These are phyloP conservation scores for Lichenothelia convexa DNA, from an alignment of 495 filamentous ascomycete species.

Conservation along the genomic window DNA sequence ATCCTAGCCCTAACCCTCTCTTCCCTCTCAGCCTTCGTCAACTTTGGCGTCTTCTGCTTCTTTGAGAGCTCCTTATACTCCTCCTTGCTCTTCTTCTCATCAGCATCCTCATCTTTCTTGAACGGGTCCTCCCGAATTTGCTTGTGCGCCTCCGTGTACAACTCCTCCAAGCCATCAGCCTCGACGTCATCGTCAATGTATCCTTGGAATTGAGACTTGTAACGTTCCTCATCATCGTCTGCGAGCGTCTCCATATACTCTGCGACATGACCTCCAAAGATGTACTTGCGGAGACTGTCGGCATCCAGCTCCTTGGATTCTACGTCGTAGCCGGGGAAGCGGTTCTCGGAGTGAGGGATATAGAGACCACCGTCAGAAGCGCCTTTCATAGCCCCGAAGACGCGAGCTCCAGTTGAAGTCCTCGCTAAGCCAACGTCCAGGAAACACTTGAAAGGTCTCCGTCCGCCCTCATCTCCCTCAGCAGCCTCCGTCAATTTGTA, in stretches of 20 bases:
- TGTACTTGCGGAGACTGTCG: slow-evolving; percentile 96
- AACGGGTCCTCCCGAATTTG: slow-evolving; percentile 95
- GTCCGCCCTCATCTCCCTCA: slow-evolving; percentile 67
- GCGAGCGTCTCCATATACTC: slow-evolving; percentile 99
- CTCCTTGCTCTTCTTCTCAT: slow-evolving; percentile 78
- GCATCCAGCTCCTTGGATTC: slow-evolving; percentile 93
- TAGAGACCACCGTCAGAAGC: slow-evolving; percentile 94
- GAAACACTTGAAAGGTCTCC: slow-evolving; percentile 96
- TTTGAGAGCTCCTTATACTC: slow-evolving; percentile 90
- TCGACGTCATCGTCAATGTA: slow-evolving; percentile 95
- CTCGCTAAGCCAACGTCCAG: slow-evolving; percentile 93
- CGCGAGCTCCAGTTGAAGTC: slow-evolving; percentile 91
- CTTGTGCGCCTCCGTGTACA: slow-evolving; percentile 88
- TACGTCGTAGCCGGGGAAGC: slow-evolving; percentile 96
- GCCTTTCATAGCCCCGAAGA: slow-evolving; percentile 99
- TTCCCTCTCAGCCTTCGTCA: slow-evolving; percentile 60
- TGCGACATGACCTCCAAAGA: slow-evolving; percentile 91
- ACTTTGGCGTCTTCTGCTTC: slow-evolving; percentile 64
- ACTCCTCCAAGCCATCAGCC: slow-evolving; percentile 91
- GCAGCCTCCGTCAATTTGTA: slow-evolving; percentile 80
- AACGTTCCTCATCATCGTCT: slow-evolving; percentile 99
- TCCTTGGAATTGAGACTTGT: slow-evolving; percentile 89
- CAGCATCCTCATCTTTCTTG: slow-evolving; percentile 74
- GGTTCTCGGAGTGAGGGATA: slow-evolving; percentile 94
- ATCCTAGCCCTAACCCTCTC: slow-evolving; percentile 78